Percentiles rank a stretch among this genome's conserved stretches.
phyloP scores from a whole-genome alignment of 169 alveolate genomes.

The Perkinsus marinus region DNA sequence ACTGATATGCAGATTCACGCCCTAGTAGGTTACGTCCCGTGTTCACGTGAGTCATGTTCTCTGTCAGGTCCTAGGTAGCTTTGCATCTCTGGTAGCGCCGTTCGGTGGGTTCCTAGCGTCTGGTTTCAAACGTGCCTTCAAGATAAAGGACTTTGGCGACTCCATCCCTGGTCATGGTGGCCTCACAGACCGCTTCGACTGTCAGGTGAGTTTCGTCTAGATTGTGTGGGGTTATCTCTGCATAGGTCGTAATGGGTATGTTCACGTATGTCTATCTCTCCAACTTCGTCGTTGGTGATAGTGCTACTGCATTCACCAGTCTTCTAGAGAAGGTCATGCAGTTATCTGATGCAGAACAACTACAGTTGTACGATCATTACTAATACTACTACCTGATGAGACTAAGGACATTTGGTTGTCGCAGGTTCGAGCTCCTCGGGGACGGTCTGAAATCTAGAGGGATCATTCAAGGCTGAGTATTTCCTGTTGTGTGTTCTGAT shows the following conservation, averaged over 20 bases:
- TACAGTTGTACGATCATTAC: not conserved
- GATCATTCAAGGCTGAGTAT: not conserved
- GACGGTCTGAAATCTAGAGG: not conserved
- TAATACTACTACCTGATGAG: too few relatives aligned
- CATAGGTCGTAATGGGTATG: conserved; percentile 25
- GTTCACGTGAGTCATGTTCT: too few relatives aligned
- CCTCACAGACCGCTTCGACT: conserved; percentile 95
- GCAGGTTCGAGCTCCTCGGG: not conserved
- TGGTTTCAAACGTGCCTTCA: conserved; percentile 93
- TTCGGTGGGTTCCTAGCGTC: conserved; percentile 99
- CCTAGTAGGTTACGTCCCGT: not conserved
- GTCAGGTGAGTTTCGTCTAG: conserved; percentile 78
- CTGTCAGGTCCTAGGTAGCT: conserved; percentile 68
- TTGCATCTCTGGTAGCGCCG: conserved; percentile 93
- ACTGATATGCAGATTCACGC: not conserved
- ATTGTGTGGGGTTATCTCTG: conserved; percentile 32
- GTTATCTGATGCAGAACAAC: not conserved
- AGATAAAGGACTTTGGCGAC: conserved; percentile 93
- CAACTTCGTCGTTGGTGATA: not conserved
- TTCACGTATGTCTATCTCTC: conserved; percentile 19
- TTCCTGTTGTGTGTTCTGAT: not conserved
- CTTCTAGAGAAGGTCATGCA: not conserved
- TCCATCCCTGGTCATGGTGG: conserved; percentile 99
- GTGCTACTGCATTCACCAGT: not conserved
- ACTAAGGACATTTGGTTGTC: not conserved